Conservation (phyloP, 768 basidiomycete genomes). For the Podaxis rugospora region DNA sequence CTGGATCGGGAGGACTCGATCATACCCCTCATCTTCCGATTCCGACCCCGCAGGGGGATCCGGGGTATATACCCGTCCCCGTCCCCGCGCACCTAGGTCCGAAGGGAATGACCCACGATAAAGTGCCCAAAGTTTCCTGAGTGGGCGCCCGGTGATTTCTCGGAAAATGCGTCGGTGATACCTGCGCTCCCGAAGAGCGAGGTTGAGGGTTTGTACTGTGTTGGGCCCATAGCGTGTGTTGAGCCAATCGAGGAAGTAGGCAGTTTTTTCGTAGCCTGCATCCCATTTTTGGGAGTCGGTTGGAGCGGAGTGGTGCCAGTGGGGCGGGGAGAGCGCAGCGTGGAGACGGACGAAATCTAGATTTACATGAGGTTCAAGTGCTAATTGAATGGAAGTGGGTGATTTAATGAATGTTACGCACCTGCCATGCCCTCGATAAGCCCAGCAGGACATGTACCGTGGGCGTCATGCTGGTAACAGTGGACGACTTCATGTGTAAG, state of each 20-base stretch:
- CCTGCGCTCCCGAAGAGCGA: constrained; percentile 38
- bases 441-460: constrained; percentile 59
- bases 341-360: constrained; percentile 70
- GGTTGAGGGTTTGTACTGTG: constrained; percentile 57
- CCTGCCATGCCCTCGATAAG: constrained; percentile 81
- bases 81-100: not conserved
- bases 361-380: not conserved
- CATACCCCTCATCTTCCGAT: constrained; percentile 10
- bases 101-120: constrained; percentile 42
- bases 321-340: constrained; percentile 57
- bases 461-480: constrained; percentile 68
- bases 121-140: constrained; percentile 53
- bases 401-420: constrained; percentile 20
- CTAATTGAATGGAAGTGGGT: not conserved
- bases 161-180: constrained; percentile 53
- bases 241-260: constrained; percentile 70
- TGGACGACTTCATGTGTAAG: constrained; percentile 76
- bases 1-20: constrained; percentile 5
- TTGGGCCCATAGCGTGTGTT: constrained; percentile 50
- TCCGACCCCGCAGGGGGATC: constrained; percentile 4
- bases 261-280: constrained; percentile 70
- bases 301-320: constrained; percentile 49
- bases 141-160: constrained; percentile 43
- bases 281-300: constrained; percentile 56
- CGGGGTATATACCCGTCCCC: not conserved